Base-by-base conservation (phyloP, 176 grass and related monocot species). In the Avena atlantica region DNA sequence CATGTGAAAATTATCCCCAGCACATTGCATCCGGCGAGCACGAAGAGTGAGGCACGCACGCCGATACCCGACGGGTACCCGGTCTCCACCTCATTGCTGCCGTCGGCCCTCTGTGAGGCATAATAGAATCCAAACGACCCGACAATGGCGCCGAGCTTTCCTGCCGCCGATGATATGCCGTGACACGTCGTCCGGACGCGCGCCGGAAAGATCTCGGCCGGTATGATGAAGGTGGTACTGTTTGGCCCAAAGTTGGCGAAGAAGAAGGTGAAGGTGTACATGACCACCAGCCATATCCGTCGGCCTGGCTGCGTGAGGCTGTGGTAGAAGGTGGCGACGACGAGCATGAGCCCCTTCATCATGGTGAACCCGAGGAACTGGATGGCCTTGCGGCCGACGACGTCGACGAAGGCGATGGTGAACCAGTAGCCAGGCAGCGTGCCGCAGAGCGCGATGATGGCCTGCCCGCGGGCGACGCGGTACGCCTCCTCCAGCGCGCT, bases 231-330 rank as follows among this genome's bases (percentile, higher is more conserved):
- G 70, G 70, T 73, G 70, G 42, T 73, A 2, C 70, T 73, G 70
- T 73, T 73, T 5, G 70, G 70, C 40, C 70, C 70, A 7, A 73
- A 73, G 70, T 73, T 73, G 42, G 70, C 70, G 3, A 73, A 73
- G 70, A 73, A 73, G 70, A 73, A 73, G 40, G 70, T 73, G 70
- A 73, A 73, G 42, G 70, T 44, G 20, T 73, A 73, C 70, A 73
- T 47, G 42, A 73, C 70, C 40, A 73, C 40, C 70, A 73, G 19
- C 70, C 70, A 73, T 47, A 73, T 73, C 6, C 70, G 40, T 45
- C 70, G 70, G 10, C 70, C 70, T 4, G 70, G 40, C 70, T 73
- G 70, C 42, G 70, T 73, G 10, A 73, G 70, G 20, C 44, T 44
- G 70, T 73, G 70, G 70, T 73, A 73, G 20, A 48, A 73, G 70